phyloP scores from a whole-genome alignment of 495 filamentous ascomycete species.

The Aspergillus carlsbadensis region DNA sequence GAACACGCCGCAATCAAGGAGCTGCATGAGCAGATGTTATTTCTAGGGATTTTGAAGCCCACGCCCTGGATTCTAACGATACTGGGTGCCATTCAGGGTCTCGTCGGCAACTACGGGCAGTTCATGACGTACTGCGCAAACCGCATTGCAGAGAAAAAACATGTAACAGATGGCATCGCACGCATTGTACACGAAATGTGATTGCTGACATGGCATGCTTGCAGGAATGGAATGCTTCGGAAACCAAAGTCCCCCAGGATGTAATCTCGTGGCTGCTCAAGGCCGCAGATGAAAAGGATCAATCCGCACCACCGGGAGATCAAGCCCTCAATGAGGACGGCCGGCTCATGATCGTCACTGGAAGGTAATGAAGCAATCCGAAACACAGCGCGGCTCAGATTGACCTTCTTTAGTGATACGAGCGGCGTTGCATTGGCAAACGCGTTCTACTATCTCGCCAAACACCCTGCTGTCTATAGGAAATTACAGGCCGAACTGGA shows the following conservation, averaged over 20 bases:
- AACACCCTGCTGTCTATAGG: slow-evolving; percentile 19
- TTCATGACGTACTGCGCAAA: slow-evolving; percentile 7
- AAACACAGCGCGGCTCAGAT: too few species aligned
- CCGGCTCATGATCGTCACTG: slow-evolving; percentile 29
- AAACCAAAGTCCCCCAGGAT: slow-evolving; percentile 21
- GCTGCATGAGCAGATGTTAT: slow-evolving; percentile 17
- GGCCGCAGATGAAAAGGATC: slow-evolving; percentile 20
- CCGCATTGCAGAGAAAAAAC: slow-evolving; percentile 16
- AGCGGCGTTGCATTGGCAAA: slow-evolving; percentile 29
- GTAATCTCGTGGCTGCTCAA: slow-evolving; percentile 31
- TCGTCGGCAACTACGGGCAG: slow-evolving; percentile 6
- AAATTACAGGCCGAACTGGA: slow-evolving; percentile 28
- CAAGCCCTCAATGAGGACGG: slow-evolving; percentile 25
- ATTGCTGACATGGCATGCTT: not conserved
- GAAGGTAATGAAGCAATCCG: slow-evolving; percentile 18
- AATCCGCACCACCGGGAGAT: slow-evolving; percentile 12
- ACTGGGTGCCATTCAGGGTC: slow-evolving; percentile 14
- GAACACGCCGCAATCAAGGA: slow-evolving; percentile 57
- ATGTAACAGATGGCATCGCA: not conserved
- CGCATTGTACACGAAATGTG: not conserved
- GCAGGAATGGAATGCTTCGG: slow-evolving; percentile 16
- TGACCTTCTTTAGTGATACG: slow-evolving; percentile 39
- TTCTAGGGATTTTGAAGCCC: slow-evolving; percentile 18
- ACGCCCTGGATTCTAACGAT: slow-evolving; percentile 26
- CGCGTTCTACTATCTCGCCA: slow-evolving; percentile 39